Base-by-base conservation (phyloP, 2,329 filamentous ascomycete genomes). In the Cyclaneusma minus region DNA sequence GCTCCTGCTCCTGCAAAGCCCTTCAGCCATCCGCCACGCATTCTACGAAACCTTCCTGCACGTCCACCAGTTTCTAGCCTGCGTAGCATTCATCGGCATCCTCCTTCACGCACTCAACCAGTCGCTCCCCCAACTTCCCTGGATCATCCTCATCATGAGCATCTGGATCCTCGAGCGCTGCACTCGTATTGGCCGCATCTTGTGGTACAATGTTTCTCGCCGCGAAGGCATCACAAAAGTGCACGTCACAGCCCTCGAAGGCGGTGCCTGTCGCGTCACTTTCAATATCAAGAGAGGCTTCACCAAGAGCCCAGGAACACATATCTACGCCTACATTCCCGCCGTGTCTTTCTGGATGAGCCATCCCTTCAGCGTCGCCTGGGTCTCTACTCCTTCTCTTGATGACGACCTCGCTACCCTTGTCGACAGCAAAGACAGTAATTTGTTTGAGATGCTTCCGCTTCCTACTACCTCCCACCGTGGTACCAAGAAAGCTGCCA, bases 11-110 rank as follows among this genome's bases (percentile, higher is more conserved):
- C 41, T 87, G 26, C 59, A 76, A 20, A 74, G 81, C 7, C 55
- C 77, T 28, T 83, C 81, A 3, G 76, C 83, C 0, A 47, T 94
- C 25, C 76, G 85, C 34, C 84, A 91, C 51, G 82, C 83, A 21
- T 92, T 91, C 47, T 93, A 94, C 55, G 85, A 93, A 55, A 85
- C 80, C 2, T 94, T 93, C 55, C 64, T 93, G 40, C 81, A 79
- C 47, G 54, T 75, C 15, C 85, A 93, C 54, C 81, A 89, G 37
- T 47, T 77, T 16, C 55, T 87, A 24, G 81, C 73, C 22, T 50
- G 75, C 17, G 46, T 81, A 31, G 56, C 60, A 26, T 65, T 92
- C 28, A 60, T 66, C 31, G 73, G 71, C 42, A 70, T 85, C 6
- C 84, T 74, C 64, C 56, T 83, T 21, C 85, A 93, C 55, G 50